phyloP scores from a whole-genome alignment of 441 rosid genomes.

The Macaranga tanarius region DNA sequence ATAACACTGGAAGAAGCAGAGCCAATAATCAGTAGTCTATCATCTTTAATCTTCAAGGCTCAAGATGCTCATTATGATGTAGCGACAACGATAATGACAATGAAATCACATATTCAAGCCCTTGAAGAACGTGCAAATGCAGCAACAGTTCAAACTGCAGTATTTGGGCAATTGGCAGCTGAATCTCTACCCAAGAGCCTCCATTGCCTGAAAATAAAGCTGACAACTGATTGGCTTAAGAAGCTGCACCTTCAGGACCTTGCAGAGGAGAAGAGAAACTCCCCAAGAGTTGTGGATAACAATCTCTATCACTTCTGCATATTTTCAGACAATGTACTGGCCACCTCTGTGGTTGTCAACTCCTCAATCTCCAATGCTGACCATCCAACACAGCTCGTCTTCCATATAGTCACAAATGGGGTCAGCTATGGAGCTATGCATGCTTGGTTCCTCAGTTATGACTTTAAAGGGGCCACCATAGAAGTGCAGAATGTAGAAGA shows the following conservation, averaged over 20 bases:
- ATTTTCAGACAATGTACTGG: constrained; percentile 82
- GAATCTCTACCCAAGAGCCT: constrained; percentile 76
- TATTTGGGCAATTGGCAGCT: constrained; percentile 73
- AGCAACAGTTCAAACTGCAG: constrained; percentile 70
- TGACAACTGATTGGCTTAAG: constrained; percentile 66
- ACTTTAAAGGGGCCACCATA: constrained; percentile 75
- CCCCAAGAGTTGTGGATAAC: constrained; percentile 79
- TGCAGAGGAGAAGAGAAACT: constrained; percentile 64
- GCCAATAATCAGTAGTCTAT: constrained; percentile 64
- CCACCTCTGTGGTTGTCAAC: constrained; percentile 78
- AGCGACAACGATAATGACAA: constrained; percentile 80
- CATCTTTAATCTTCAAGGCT: constrained; percentile 75
- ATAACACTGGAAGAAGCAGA: constrained; percentile 67
- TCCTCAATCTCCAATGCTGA: constrained; percentile 80
- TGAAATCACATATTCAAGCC: constrained; percentile 92
- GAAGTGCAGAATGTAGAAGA: constrained; percentile 77
- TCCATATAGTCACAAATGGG: constrained; percentile 75
- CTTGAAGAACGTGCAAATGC: constrained; percentile 94
- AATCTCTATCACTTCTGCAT: constrained; percentile 93
- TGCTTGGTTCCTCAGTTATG: constrained; percentile 76
- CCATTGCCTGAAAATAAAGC: constrained; percentile 74
- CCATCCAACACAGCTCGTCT: constrained; percentile 89
- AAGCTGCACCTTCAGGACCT: constrained; percentile 50
- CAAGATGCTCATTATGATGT: constrained; percentile 90
- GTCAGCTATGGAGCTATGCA: constrained; percentile 86